A percentile compares a stretch with the other conserved stretches of the same genome.
Evolutionary conservation across 1,284 basidiomycete species (phyloP).

Genomic region (Leucoagaricus sp.): DNA sequence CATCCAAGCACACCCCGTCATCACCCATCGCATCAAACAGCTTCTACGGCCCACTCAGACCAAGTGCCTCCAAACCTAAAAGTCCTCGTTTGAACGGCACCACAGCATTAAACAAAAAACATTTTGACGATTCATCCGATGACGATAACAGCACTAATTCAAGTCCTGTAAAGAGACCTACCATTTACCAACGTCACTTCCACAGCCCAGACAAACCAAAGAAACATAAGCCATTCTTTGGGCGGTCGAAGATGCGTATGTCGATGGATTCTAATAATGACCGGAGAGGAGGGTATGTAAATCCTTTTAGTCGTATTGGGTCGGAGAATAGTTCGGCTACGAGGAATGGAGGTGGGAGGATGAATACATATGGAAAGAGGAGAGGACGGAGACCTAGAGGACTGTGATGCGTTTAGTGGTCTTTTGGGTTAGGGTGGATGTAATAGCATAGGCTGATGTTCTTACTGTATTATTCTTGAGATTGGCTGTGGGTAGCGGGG

Average conservation of each 20-base stretch:
- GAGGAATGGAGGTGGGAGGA: slow-evolving; percentile 7
- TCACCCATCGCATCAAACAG: slow-evolving; percentile 20
- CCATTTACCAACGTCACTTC: not conserved
- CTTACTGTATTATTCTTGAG: too few species aligned
- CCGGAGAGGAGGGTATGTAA: not conserved
- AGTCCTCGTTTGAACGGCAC: not conserved
- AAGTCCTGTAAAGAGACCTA: not conserved
- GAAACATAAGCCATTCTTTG: not conserved
- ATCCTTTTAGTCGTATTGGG: slow-evolving; percentile 8
- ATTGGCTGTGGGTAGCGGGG: too few species aligned
- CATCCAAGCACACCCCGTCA: slow-evolving; percentile 34
- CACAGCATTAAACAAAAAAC: not conserved
- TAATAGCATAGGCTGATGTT: not conserved
- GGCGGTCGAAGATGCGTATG: slow-evolving; percentile 1
- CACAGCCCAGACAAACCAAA: not conserved
- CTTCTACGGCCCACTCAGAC: slow-evolving; percentile 16
- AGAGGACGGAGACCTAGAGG: slow-evolving; percentile 30
- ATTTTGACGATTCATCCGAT: not conserved
- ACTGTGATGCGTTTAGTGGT: slow-evolving; percentile 22
- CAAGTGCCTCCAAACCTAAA: not conserved
- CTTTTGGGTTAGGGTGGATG: not conserved
- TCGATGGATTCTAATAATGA: not conserved
- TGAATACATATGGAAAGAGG: slow-evolving; percentile 23
- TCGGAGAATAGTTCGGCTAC: slow-evolving; percentile 9
- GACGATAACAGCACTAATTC: not conserved